Evolutionary conservation across 768 basidiomycete species (phyloP), one percentile per base, ranked within the genome.

Genomic region (Tephrocybe sp.): DNA sequence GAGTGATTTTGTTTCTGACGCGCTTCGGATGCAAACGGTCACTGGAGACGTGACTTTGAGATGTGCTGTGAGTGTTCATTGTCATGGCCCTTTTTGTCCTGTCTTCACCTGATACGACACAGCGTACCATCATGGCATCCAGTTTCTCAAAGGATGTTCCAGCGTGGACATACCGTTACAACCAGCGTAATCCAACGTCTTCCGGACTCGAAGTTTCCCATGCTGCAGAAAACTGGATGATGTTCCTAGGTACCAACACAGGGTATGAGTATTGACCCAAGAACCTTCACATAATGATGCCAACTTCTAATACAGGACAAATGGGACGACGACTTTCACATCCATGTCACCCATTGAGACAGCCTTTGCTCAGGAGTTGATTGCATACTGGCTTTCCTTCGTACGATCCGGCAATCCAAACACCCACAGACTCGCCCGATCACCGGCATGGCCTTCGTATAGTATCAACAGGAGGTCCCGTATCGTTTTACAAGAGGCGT

Each of bases 311-410:
- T n/a, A 2, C 39, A 65, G 65, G 14, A 6, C 48, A 12, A 59
- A 59, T 26, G 58, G 58, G 3, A 47, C 60, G 18, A 50, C 33
- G 6, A 46, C 46, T 15, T 56, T 52, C 48, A 28, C 45, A 7
- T 43, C 47, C 10, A 34, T 78, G 66, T 75, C 73, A 9, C 68
- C 75, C 0, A 64, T 70, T 8, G 76, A 84, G 56, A 61, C 56
- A 1, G 74, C 77, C 6, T 85, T 86, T 54, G 77, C 80, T 0
- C 63, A 73, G 30, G 86, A 86, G 62, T 67, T 83, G 25, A 82
- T 83, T 37, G 83, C 79, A 6, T 84, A 85, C 62, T 84, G 83
- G 81, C 65, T 85, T 5, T 86, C 82, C 2, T 85, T 86, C 54
- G 82, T 85, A 18, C 80, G 82, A 36, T 61, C 76, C 1, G 73